These are phyloP conservation scores for Panicum hallii DNA, from an alignment of 202 grass and related monocot genomes.

Conservation along the genomic window DNA sequence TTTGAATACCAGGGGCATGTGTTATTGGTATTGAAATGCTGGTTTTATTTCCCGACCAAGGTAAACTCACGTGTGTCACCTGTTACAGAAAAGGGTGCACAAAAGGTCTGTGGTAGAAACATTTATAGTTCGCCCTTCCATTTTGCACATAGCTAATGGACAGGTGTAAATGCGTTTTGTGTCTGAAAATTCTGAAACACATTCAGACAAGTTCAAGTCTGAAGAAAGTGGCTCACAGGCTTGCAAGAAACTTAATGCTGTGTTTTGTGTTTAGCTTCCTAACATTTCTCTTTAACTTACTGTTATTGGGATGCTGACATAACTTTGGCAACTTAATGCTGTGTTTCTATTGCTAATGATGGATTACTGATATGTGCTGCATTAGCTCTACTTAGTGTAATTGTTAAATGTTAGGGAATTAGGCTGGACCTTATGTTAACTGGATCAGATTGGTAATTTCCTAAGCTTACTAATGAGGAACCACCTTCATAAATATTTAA, in stretches of 20 bases:
- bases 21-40: background rate
- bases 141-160: background rate
- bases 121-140: background rate
- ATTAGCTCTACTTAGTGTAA: background rate
- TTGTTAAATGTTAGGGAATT: constrained; percentile 22
- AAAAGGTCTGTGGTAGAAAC: background rate
- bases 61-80: background rate
- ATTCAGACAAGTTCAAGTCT: background rate
- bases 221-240: background rate
- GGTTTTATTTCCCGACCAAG: background rate
- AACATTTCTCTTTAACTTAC: background rate
- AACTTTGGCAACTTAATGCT: background rate
- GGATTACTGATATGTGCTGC: background rate
- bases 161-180: background rate
- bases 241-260: background rate
- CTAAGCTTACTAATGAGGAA: background rate
- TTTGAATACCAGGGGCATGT: background rate
- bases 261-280: background rate
- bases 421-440: background rate
- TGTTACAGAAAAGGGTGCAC: background rate
- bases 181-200: background rate
- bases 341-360: background rate
- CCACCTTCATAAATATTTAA: background rate
- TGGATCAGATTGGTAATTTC: background rate
- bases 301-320: background rate